These are phyloP conservation scores for Plasmodium adleri DNA, from an alignment of 169 alveolate species.

Conservation along the genomic window DNA sequence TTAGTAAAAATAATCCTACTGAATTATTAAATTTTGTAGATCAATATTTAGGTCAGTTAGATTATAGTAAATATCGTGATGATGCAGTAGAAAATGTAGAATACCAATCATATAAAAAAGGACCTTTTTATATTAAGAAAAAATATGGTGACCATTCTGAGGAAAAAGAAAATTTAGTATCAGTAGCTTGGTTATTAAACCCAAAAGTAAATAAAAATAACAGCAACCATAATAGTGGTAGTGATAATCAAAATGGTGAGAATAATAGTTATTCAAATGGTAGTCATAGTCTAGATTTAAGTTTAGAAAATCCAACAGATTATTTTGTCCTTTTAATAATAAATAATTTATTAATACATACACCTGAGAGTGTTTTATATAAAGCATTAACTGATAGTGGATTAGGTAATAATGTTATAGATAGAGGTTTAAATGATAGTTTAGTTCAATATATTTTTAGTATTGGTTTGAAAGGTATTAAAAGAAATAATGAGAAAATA, in stretches of 20 bases:
- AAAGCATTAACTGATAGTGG: conserved; percentile 75
- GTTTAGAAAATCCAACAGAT: conserved; percentile 67
- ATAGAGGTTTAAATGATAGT: conserved; percentile 79
- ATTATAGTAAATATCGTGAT: conserved; percentile 54
- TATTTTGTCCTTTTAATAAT: conserved; percentile 57
- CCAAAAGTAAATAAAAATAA: conserved; percentile 29
- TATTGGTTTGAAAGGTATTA: conserved; percentile 71
- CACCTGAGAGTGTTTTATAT: conserved; percentile 65
- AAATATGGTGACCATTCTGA: conserved; percentile 68
- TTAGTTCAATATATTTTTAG: conserved; percentile 47
- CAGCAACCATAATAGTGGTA: no score
- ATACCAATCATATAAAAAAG: conserved; percentile 59
- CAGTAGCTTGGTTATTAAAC: conserved; percentile 66
- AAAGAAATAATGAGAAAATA: conserved; percentile 48
- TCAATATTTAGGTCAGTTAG: conserved; percentile 61
- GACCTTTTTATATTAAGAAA: conserved; percentile 59
- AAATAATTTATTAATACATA: conserved; percentile 45
- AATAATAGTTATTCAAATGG: no score
- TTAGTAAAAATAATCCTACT: conserved; percentile 81
- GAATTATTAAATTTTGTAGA: conserved; percentile 83
- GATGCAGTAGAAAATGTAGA: conserved; percentile 68
- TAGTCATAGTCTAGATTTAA: conserved; percentile 25
- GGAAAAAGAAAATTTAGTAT: conserved; percentile 71
- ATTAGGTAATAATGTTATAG: conserved; percentile 81
- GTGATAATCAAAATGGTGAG: no score